Base-by-base conservation (phyloP, 768 basidiomycete genomes). In the Tricholoma furcatifolium region DNA sequence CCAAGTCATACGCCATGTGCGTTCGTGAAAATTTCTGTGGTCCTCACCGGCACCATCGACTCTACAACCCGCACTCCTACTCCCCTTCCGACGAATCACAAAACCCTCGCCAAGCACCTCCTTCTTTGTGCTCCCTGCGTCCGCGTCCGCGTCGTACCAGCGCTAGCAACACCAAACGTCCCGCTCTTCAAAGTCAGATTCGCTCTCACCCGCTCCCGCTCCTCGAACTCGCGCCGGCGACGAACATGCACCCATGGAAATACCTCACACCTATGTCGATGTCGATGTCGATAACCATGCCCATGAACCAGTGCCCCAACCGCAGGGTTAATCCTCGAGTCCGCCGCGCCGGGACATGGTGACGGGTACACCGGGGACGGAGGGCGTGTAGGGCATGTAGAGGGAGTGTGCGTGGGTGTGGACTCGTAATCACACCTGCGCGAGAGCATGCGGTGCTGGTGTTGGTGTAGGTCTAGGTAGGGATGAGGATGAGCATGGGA, bases 291-390 rank as follows among this genome's bases (percentile, higher is more conserved):
- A 27, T 60, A 62, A 49, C 27, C 57, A 56, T 34, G 24, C 23
- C 21, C 54, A 57, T 73, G 73, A 21, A 78, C 74, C 9, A 77
- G 78, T 17, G 75, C 76, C 2, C 78, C 78, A 2, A 77, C 76
- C 31, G 78, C 73, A 4, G 75, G 70, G 44, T 78, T 77, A 39
- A 76, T 76, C 47, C 67, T 68, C 27, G 75, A 71, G 50, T 77
- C 75, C 42, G 63, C 67, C 10, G 63, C 67, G 10, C 75, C 80
- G 88, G 14, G 81, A 83, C 80, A 91, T 86, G 15, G 83, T 75
- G 11, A 27, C 27, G 27, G 27, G 27, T 27, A 82, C 74, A 20
- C 82, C 84, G 1, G 91, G 90, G 0, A 88, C 86, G 74, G 90
- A 85, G 23, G 80, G 47, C 34, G 47, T 47, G 14, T 47, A 11